Evolutionary conservation across 768 basidiomycete species (phyloP).

Genomic region (Solioccasus polychromus): DNA sequence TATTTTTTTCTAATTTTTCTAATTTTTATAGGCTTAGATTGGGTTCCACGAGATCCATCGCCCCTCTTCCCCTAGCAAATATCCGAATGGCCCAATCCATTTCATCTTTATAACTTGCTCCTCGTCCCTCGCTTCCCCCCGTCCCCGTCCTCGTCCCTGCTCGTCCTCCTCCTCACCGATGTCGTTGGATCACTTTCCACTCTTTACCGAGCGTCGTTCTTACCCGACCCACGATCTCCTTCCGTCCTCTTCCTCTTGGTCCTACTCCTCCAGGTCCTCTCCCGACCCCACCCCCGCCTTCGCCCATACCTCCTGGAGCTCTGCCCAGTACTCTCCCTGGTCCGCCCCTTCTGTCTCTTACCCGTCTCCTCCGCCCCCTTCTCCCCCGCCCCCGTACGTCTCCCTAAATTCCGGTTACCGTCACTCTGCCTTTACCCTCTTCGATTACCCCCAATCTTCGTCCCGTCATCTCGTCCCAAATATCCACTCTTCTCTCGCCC

Average conservation of each 20-base stretch:
- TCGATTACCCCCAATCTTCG: constrained; percentile 18
- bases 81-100: constrained; percentile 17
- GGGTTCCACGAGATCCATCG: constrained; percentile 22
- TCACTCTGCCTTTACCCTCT: constrained; percentile 20
- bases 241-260: constrained; percentile 23
- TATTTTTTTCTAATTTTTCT: not conserved
- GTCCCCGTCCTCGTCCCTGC: constrained; percentile 6
- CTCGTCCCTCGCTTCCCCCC: constrained; percentile 10
- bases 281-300: constrained; percentile 16
- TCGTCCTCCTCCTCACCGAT: constrained; percentile 8
- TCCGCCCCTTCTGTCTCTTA: constrained; percentile 16
- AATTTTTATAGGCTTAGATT: constrained; percentile 13
- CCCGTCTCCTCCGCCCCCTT: constrained; percentile 20
- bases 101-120: constrained; percentile 28
- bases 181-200: constrained; percentile 33
- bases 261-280: constrained; percentile 23
- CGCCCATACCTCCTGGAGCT: constrained; percentile 19
- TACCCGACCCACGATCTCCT: constrained; percentile 24
- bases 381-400: constrained; percentile 25
- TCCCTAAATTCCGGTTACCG: constrained; percentile 21
- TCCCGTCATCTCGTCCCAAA: constrained; percentile 21
- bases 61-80: not conserved
- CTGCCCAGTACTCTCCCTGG: constrained; percentile 15
- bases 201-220: constrained; percentile 31
- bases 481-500: constrained; percentile 17